Conservation (phyloP, 176 grass and related monocot species). For the maize (Zea mays) region DNA sequence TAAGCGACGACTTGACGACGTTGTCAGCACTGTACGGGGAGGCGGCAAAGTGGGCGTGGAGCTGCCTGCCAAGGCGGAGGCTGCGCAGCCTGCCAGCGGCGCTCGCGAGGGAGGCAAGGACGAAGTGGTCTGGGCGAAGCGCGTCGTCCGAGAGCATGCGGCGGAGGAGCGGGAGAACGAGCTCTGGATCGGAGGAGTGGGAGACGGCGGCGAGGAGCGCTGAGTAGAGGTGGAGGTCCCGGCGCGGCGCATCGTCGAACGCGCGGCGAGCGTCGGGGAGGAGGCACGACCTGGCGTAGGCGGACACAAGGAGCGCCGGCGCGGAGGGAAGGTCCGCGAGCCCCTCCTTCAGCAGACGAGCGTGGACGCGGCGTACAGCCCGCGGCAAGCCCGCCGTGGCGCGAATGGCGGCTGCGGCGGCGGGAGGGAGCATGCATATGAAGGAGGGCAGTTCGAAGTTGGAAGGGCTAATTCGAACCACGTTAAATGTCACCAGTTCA, state of each 20-base stretch:
- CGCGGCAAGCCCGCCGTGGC: conserved; percentile 32
- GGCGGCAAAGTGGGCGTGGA: conserved; percentile 48
- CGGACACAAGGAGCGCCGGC: conserved; percentile 46
- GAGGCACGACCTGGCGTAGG: conserved; percentile 56
- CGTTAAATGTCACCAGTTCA: no score
- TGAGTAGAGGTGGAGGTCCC: conserved; percentile 67
- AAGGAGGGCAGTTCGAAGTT: background rate
- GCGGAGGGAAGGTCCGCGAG: conserved; percentile 13
- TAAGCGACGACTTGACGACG: conserved; percentile 69
- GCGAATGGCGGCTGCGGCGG: conserved; percentile 37
- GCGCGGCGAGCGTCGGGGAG: conserved; percentile 46
- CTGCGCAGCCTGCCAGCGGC: conserved; percentile 44
- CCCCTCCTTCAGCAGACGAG: conserved; percentile 59
- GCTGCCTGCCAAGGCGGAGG: conserved; percentile 68
- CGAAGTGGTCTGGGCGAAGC: conserved; percentile 62
- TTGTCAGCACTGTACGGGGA: conserved; percentile 52
- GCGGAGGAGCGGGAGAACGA: conserved; percentile 49
- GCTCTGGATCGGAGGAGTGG: conserved; percentile 38
- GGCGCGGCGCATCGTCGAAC: conserved; percentile 54
- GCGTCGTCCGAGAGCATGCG: conserved; percentile 55
- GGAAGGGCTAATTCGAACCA: background rate
- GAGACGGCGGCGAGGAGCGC: conserved; percentile 64
- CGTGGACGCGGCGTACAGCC: conserved; percentile 45
- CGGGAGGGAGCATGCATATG: conserved; percentile 47
- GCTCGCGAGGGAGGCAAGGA: conserved; percentile 62